Conservation (phyloP, 2,329 filamentous ascomycete species). For the Boeremia lycopersici region DNA sequence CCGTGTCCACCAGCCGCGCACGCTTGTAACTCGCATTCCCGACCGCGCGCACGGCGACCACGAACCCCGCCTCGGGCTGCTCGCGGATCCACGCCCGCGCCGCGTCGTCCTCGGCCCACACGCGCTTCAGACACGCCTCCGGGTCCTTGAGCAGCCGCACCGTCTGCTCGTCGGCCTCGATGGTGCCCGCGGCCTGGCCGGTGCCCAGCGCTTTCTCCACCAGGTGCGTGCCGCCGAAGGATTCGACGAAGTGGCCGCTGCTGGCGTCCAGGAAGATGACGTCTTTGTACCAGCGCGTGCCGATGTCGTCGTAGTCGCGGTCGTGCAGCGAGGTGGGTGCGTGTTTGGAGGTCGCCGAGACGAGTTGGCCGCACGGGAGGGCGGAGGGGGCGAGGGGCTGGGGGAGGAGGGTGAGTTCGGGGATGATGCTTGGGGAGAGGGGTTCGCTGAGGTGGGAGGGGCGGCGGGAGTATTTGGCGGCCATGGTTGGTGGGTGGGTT, state of each 20-base stretch:
- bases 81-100: slow-evolving; percentile 37
- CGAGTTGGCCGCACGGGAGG: slow-evolving; percentile 41
- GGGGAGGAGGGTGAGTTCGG: slow-evolving; percentile 41
- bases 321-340: slow-evolving; percentile 36
- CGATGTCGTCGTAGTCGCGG: slow-evolving; percentile 45
- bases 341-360: slow-evolving; percentile 38
- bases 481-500: slow-evolving; percentile 23
- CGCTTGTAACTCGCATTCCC: slow-evolving; percentile 46
- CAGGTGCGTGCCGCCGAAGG: slow-evolving; percentile 40
- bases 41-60: slow-evolving; percentile 38
- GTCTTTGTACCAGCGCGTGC: slow-evolving; percentile 46
- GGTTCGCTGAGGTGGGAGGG: slow-evolving; percentile 35
- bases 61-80: slow-evolving; percentile 41
- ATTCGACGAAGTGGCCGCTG: slow-evolving; percentile 34
- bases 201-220: slow-evolving; percentile 35
- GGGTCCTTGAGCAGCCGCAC: slow-evolving; percentile 42
- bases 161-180: slow-evolving; percentile 42
- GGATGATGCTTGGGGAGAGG: slow-evolving; percentile 39
- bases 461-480: slow-evolving; percentile 36
- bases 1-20: slow-evolving; percentile 38
- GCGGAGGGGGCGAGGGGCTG: slow-evolving; percentile 33
- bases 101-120: slow-evolving; percentile 28
- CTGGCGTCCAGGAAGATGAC: slow-evolving; percentile 38
- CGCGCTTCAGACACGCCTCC: slow-evolving; percentile 33
- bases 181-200: slow-evolving; percentile 40